A percentile compares a stretch with the other conserved stretches of the same genome.
Evolutionary conservation across 2,329 filamentous ascomycete species (phyloP).

Genomic region (Talaromyces amestolkiae): DNA sequence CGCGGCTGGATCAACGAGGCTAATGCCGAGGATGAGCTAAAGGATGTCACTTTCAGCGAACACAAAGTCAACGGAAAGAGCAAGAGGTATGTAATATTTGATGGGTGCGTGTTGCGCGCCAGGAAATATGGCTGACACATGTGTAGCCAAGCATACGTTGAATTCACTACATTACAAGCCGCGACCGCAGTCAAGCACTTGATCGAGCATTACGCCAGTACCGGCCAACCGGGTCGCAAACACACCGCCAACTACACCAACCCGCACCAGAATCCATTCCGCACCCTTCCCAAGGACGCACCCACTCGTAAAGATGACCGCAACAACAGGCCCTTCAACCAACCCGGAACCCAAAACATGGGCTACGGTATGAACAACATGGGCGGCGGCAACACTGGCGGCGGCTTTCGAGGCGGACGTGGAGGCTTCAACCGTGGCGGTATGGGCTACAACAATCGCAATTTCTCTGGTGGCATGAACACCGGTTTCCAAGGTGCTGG

Average conservation of each 20-base stretch:
- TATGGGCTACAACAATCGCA: conserved; percentile 52
- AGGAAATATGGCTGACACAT: background rate
- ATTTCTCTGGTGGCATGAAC: conserved; percentile 47
- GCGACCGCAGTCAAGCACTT: conserved; percentile 80
- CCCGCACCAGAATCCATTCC: conserved; percentile 79
- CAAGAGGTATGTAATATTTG: conserved; percentile 69
- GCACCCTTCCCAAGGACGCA: conserved; percentile 84
- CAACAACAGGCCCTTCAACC: conserved; percentile 47
- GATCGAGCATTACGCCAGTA: conserved; percentile 65
- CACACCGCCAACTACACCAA: conserved; percentile 72
- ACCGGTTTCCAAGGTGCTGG: conserved; percentile 36
- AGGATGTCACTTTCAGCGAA: conserved; percentile 94
- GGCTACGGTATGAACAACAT: conserved; percentile 41
- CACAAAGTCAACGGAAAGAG: conserved; percentile 99
- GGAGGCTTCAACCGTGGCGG: conserved; percentile 49
- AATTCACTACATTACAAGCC: conserved; percentile 79
- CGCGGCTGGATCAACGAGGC: conserved; percentile 79
- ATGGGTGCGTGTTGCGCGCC: background rate
- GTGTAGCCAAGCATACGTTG: conserved; percentile 71
- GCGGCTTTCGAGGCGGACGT: conserved; percentile 55
- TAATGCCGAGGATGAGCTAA: conserved; percentile 78
- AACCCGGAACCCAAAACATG: conserved; percentile 38
- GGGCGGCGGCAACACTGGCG: conserved; percentile 30
- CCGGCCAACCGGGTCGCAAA: conserved; percentile 61
- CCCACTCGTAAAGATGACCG: conserved; percentile 68